phyloP scores from a whole-genome alignment of 768 basidiomycete genomes.

The Xerocomus brunneocitrinus region DNA sequence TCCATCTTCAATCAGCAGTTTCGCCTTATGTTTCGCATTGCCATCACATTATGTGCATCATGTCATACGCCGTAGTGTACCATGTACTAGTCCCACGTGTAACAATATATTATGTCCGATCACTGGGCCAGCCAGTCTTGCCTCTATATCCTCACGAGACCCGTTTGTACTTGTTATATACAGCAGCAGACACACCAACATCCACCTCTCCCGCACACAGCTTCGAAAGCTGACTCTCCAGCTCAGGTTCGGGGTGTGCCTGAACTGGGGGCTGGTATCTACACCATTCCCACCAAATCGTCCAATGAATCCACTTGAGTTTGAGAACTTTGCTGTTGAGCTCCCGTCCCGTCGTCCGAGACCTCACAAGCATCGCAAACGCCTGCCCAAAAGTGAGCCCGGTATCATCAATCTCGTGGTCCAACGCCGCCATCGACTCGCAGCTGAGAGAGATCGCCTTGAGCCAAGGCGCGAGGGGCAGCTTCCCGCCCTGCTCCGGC shows the following conservation, averaged over 20 bases:
- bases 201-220: slow-evolving; percentile 25
- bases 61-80: slow-evolving; percentile 7
- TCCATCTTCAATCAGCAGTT: slow-evolving; percentile 6
- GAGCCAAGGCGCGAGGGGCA: slow-evolving; percentile 26
- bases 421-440: slow-evolving; percentile 23
- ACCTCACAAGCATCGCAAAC: slow-evolving; percentile 21
- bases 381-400: slow-evolving; percentile 28
- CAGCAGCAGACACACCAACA: slow-evolving; percentile 27
- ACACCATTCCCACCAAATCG: slow-evolving; percentile 30
- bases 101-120: slow-evolving; percentile 11
- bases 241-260: slow-evolving; percentile 18
- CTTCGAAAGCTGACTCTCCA: slow-evolving; percentile 20
- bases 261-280: slow-evolving; percentile 18
- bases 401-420: slow-evolving; percentile 16
- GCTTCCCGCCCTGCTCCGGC: slow-evolving; percentile 12
- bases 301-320: slow-evolving; percentile 31
- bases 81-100: slow-evolving; percentile 19
- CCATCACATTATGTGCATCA: too few relatives aligned
- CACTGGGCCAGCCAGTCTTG: slow-evolving; percentile 10
- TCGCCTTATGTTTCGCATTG: slow-evolving; percentile 4
- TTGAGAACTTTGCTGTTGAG: slow-evolving; percentile 22
- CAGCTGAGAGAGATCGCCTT: slow-evolving; percentile 30
- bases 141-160: slow-evolving; percentile 14
- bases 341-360: slow-evolving; percentile 25
- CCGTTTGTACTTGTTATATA: slow-evolving; percentile 32